A percentile compares a stretch with the other conserved stretches of the same genome.
Conservation (phyloP, 1,284 basidiomycete species). For the Microbotryomycetes sp. region DNA sequence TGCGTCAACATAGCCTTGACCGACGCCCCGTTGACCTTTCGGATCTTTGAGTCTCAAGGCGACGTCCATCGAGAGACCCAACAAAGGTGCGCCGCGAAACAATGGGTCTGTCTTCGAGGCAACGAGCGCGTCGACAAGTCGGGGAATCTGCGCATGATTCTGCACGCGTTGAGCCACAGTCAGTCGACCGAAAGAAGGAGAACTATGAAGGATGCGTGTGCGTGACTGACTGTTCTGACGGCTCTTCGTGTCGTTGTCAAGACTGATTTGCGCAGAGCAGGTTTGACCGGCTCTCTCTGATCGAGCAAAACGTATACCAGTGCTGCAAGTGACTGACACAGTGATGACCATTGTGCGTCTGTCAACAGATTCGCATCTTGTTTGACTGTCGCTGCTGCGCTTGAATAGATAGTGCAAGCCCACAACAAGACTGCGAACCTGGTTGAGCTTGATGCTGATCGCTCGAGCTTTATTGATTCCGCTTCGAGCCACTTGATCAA, state of each 20-base stretch:
- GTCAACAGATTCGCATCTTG: slow-evolving; percentile 31
- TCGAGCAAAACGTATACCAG: slow-evolving; percentile 57
- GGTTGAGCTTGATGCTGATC: slow-evolving; percentile 43
- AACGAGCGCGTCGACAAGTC: slow-evolving; percentile 18
- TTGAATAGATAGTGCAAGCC: slow-evolving; percentile 58
- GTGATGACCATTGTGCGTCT: slow-evolving; percentile 49
- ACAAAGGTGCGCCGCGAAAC: slow-evolving; percentile 28
- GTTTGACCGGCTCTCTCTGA: slow-evolving; percentile 52
- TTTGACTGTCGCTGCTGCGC: slow-evolving; percentile 39
- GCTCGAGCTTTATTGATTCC: slow-evolving; percentile 50
- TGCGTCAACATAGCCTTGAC: slow-evolving; percentile 22
- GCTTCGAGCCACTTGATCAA: slow-evolving; percentile 64
- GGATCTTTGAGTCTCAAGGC: slow-evolving; percentile 35
- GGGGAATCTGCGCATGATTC: slow-evolving; percentile 11
- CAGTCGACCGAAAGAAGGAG: background rate
- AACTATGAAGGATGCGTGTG: background rate
- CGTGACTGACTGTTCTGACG: slow-evolving; percentile 46
- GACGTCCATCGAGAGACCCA: slow-evolving; percentile 38
- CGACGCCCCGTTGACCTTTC: slow-evolving; percentile 30
- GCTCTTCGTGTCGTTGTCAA: slow-evolving; percentile 58
- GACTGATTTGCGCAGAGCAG: slow-evolving; percentile 56
- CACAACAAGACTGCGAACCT: slow-evolving; percentile 67
- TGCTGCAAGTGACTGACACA: slow-evolving; percentile 53
- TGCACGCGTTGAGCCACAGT: background rate
- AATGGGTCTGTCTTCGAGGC: slow-evolving; percentile 23